Conservation (phyloP, 2,329 filamentous ascomycete genomes). For the Magnaporthales sp. region DNA sequence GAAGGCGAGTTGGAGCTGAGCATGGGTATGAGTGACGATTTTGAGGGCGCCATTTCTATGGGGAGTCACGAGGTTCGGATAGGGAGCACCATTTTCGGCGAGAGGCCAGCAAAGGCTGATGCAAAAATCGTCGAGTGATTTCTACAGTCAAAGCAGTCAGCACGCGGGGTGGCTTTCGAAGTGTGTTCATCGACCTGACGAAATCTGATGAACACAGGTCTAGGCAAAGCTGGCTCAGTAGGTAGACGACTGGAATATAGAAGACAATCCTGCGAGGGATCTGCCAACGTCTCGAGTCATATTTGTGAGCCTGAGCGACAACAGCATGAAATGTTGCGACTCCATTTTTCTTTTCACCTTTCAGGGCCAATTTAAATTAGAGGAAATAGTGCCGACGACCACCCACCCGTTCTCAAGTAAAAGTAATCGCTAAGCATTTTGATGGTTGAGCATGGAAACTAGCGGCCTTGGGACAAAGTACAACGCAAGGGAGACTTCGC, state of each 20-base stretch:
- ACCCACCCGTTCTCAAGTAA: too few species aligned
- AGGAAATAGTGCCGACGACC: too few species aligned
- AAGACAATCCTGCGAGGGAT: neutral
- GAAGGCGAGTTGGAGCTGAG: slow-evolving; percentile 65
- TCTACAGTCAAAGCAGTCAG: too few species aligned
- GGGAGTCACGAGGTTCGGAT: slow-evolving; percentile 87
- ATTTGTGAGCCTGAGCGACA: neutral
- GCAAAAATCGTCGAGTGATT: slow-evolving; percentile 53
- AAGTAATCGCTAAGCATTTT: too few species aligned
- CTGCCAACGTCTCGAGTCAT: neutral
- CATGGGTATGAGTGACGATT: slow-evolving; percentile 99
- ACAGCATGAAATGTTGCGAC: too few species aligned
- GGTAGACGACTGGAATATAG: neutral
- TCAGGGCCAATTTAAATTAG: too few species aligned
- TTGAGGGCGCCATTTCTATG: slow-evolving; percentile 74
- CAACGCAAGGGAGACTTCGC: too few species aligned
- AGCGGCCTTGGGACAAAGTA: too few species aligned
- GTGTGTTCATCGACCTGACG: neutral
- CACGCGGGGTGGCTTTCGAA: neutral
- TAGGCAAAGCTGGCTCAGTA: neutral
- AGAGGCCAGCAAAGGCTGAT: slow-evolving; percentile 69
- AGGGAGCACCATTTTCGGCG: slow-evolving; percentile 89
- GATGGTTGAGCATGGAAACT: too few species aligned
- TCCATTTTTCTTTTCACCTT: too few species aligned
- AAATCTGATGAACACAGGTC: too few species aligned